phyloP scores from a whole-genome alignment of 2,329 filamentous ascomycete species.

The Talaromyces atroroseus region DNA sequence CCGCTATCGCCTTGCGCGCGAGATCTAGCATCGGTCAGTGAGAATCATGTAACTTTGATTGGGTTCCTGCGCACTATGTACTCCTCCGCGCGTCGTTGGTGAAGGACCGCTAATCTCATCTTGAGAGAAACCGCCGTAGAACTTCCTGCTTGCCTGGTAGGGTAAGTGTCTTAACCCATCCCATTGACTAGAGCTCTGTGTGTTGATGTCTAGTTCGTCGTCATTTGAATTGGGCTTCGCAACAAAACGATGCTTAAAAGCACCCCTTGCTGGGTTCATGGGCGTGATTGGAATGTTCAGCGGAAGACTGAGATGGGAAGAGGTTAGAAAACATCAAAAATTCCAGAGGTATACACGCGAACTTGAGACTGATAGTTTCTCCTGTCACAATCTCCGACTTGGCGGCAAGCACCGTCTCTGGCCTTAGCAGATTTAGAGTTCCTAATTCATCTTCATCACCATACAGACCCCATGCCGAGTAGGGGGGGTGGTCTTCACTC shows the following conservation, averaged over 20 bases:
- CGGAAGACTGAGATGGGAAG: background rate
- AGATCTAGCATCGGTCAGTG: background rate
- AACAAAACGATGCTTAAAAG: background rate
- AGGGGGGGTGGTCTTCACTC: background rate
- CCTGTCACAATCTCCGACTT: background rate
- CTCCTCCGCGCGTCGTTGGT: background rate
- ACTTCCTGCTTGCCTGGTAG: background rate
- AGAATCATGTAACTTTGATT: background rate
- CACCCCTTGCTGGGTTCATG: background rate
- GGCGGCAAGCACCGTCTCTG: background rate
- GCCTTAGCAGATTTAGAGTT: background rate
- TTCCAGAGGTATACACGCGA: background rate
- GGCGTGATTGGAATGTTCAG: background rate
- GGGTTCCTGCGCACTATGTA: background rate
- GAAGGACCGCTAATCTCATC: background rate
- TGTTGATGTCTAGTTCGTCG: background rate
- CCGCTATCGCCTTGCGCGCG: background rate
- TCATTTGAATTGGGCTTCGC: background rate
- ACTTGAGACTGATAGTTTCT: background rate
- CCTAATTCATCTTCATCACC: background rate
- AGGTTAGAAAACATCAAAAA: background rate
- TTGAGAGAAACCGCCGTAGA: background rate
- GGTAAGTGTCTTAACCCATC: constrained; percentile 1
- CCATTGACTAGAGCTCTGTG: constrained; percentile 1
- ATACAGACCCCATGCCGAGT: background rate